phyloP scores from a whole-genome alignment of 2,329 filamentous ascomycete species.

The Pochonia chlamydosporia region DNA sequence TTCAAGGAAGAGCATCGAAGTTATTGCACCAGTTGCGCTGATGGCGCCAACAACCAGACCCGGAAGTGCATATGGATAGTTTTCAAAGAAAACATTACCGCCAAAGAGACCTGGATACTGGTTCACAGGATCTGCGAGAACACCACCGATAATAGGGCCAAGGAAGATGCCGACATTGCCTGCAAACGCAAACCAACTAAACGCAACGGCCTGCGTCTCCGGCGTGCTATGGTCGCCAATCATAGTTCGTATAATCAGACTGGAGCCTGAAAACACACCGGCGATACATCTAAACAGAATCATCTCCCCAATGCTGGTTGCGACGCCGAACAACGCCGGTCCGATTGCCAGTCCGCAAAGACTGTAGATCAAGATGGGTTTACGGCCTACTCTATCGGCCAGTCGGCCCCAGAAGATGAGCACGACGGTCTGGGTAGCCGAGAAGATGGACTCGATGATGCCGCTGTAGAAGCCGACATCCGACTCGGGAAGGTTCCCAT shows the following conservation, averaged over 20 bases:
- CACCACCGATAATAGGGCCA: slow-evolving; percentile 65
- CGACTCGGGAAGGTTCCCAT: slow-evolving; percentile 53
- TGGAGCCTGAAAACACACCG: slow-evolving; percentile 67
- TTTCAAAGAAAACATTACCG: slow-evolving; percentile 35
- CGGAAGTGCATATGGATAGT: slow-evolving; percentile 49
- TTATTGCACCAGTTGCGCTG: slow-evolving; percentile 45
- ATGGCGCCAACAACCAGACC: slow-evolving; percentile 52
- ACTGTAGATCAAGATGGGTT: slow-evolving; percentile 64
- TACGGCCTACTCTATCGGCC: slow-evolving; percentile 62
- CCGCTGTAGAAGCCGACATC: slow-evolving; percentile 78
- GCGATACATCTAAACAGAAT: slow-evolving; percentile 64
- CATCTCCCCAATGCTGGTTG: slow-evolving; percentile 66
- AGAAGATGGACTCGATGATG: slow-evolving; percentile 69
- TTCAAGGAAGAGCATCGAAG: slow-evolving; percentile 51
- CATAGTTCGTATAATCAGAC: slow-evolving; percentile 73
- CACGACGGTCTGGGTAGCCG: slow-evolving; percentile 67
- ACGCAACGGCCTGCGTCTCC: slow-evolving; percentile 65
- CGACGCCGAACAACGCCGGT: slow-evolving; percentile 63
- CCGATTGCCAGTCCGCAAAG: slow-evolving; percentile 57
- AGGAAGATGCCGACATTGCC: slow-evolving; percentile 70
- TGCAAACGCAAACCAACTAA: slow-evolving; percentile 71
- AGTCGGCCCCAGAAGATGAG: slow-evolving; percentile 68
- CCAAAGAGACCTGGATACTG: slow-evolving; percentile 55
- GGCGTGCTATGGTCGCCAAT: slow-evolving; percentile 65
- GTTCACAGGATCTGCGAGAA: slow-evolving; percentile 58